Conservation (phyloP, 208 protist species). For the Leishmania lainsoni region DNA sequence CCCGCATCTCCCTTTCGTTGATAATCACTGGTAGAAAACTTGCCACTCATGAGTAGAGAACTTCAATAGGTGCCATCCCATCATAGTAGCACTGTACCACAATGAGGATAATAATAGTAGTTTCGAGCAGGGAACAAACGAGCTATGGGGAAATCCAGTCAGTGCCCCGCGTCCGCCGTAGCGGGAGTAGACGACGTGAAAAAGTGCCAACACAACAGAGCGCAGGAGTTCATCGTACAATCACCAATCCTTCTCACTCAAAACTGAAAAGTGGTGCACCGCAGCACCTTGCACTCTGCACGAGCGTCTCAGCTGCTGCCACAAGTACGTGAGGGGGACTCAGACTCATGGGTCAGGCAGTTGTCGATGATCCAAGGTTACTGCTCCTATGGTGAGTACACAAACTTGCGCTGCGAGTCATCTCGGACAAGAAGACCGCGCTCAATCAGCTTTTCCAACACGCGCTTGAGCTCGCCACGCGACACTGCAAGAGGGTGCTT, state of each 20-base stretch:
- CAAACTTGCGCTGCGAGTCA: constrained; percentile 15
- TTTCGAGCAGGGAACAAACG: background rate
- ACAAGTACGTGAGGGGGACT: background rate
- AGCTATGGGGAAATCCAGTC: background rate
- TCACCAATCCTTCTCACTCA: background rate
- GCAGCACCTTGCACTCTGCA: background rate
- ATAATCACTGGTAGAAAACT: constrained; percentile 1
- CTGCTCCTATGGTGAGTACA: constrained; percentile 33
- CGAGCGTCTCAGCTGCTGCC: background rate
- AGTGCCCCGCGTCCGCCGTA: background rate
- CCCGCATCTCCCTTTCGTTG: background rate
- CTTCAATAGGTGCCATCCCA: background rate
- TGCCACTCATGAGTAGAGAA: background rate
- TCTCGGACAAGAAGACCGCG: constrained; percentile 54
- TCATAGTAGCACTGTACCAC: background rate
- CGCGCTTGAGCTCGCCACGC: constrained; percentile 48
- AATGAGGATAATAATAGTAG: background rate
- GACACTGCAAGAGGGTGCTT: constrained; percentile 20
- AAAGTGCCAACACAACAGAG: background rate
- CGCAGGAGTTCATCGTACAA: background rate
- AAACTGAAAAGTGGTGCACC: background rate
- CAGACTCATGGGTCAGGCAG: background rate
- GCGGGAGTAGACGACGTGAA: background rate
- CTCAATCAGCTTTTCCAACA: constrained; percentile 67
- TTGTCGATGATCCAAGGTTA: background rate